Evolutionary conservation across 164 flowering plant species (phyloP).

Genomic region (Akebia trifoliata): DNA sequence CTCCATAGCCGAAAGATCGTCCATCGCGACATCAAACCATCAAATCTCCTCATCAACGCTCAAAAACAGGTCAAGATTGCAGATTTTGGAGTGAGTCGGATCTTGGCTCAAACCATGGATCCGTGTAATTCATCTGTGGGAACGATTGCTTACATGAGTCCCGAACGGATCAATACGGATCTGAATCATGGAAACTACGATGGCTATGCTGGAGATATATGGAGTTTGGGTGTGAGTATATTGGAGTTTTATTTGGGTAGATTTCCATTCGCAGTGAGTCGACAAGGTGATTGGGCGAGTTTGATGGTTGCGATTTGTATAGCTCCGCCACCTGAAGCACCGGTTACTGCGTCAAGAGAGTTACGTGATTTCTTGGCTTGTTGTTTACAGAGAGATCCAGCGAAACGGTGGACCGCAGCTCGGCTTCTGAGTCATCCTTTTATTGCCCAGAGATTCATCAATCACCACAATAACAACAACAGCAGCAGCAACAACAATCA

Average conservation of each 20-base stretch:
- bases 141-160: constrained; percentile 90
- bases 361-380: constrained; percentile 56
- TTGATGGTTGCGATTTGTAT: constrained; percentile 81
- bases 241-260: constrained; percentile 77
- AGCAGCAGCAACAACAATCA: no score
- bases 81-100: constrained; percentile 69
- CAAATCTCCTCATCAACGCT: constrained; percentile 59
- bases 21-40: constrained; percentile 80
- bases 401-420: constrained; percentile 51
- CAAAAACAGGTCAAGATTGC: constrained; percentile 65
- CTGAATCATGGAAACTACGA: constrained; percentile 70
- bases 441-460: no score
- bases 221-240: constrained; percentile 88
- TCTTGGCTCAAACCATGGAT: constrained; percentile 72
- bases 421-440: constrained; percentile 65
- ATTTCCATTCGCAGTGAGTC: constrained; percentile 60
- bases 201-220: constrained; percentile 83
- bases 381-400: constrained; percentile 76
- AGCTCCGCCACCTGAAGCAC: constrained; percentile 80
- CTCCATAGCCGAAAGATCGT: constrained; percentile 71
- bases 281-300: constrained; percentile 91
- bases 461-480: constrained; percentile 15
- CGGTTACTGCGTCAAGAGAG: constrained; percentile 57
- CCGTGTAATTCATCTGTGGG: constrained; percentile 80
- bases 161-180: constrained; percentile 82